Percentiles rank a stretch among this genome's conserved stretches.
These are phyloP conservation scores for Linnemannia hyalina DNA, from an alignment of 192 early-diverging fungal genomes.

Conservation along the genomic window DNA sequence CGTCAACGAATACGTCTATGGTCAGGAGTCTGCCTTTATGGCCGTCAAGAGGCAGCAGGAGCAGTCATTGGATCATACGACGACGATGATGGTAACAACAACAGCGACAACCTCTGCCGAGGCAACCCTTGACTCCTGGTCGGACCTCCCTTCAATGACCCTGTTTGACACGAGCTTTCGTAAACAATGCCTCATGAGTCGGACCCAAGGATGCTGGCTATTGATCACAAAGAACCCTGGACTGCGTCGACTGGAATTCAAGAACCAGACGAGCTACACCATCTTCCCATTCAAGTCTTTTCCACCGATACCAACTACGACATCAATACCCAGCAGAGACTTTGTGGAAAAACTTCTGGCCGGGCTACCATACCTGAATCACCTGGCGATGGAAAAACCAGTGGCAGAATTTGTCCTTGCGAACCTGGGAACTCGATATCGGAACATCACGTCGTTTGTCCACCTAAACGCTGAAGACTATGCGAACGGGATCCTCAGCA, in stretches of 20 bases:
- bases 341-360: not conserved
- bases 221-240: not conserved
- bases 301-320: not conserved
- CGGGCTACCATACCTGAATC: not conserved
- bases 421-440: not conserved
- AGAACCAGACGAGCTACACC: not conserved
- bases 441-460: not conserved
- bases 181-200: not conserved
- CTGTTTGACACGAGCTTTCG: not conserved
- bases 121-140: not conserved
- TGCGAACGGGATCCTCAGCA: not conserved
- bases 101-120: not conserved
- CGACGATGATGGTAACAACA: not conserved
- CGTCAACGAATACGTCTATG: not conserved
- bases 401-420: not conserved
- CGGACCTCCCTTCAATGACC: not conserved
- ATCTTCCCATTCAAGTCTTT: not conserved
- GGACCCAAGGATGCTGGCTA: slow-evolving; percentile 1
- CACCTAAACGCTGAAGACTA: not conserved
- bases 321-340: not conserved
- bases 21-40: not conserved
- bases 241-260: not conserved
- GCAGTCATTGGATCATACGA: not conserved
- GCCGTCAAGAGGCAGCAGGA: not conserved
- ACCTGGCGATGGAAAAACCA: not conserved